Base-by-base conservation (phyloP, 2,329 filamentous ascomycete species). In the Fonsecaea pugnacius region DNA sequence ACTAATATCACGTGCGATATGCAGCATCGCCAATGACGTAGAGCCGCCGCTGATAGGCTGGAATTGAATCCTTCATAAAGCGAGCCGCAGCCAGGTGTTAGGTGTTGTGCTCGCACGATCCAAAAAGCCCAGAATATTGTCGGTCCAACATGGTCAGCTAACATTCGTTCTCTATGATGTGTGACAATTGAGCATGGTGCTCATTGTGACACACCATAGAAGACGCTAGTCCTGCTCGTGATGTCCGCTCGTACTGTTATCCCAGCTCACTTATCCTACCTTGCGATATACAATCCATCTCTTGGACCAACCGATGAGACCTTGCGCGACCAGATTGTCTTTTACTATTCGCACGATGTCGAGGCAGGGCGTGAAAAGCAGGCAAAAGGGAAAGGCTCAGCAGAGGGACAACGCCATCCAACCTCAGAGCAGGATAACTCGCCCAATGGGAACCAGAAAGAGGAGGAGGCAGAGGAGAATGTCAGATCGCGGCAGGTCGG, bases 281-380 rank as follows among this genome's bases (percentile, higher is more conserved):
- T 99, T 52, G 88, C 94, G 75, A 96, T 99, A 75, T 99, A 96
- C 83, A 98, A 96, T 76, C 95, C 96, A 36, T 87, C 89, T 5
- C 84, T 96, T 51, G 89, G 90, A 72, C 83, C 75, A 38, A 85
- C 84, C 75, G 90, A 92, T 75, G 89, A 92, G 73, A 90, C 88
- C 2, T 80, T 93, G 68, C 82, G 85, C 57, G 84, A 94, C 71
- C 91, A 99, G 78, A 91, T 98, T 68, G 91, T 97, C 71, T 99
- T 96, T 82, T 97, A 96, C 79, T 90, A 90, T 72, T 92, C 91
- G 5, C 73, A 72, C 61, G 67, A 74, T 43, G 70, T 72, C 27
- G 66, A 68, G 27, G 60, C 36, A 14, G 60, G 58, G 27, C 48
- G n/a, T 68, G 74, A 67, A 69, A 72, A 57, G 73, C 72, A 66